Evolutionary conservation across 495 filamentous ascomycete genomes (phyloP).

Genomic region (Aspergillus cavernicola): DNA sequence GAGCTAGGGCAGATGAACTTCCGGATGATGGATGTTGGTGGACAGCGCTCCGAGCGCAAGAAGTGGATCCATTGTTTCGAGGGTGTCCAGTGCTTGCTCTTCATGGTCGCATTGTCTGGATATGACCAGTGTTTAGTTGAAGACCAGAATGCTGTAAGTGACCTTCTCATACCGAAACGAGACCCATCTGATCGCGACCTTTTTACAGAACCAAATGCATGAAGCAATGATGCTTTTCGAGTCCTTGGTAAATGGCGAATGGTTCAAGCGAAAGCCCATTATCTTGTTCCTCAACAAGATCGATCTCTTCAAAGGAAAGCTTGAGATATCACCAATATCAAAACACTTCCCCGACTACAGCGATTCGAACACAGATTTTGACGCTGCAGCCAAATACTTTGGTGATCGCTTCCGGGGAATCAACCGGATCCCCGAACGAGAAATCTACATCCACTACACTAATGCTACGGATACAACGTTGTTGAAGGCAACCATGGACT

Average conservation of each 20-base stretch:
- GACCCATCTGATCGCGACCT: slow-evolving; percentile 1
- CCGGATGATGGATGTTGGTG: slow-evolving; percentile 98
- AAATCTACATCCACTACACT: slow-evolving; percentile 91
- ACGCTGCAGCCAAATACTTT: slow-evolving; percentile 75
- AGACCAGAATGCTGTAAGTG: slow-evolving; percentile 90
- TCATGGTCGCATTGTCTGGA: slow-evolving; percentile 92
- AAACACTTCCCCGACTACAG: slow-evolving; percentile 93
- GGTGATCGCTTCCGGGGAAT: slow-evolving; percentile 84
- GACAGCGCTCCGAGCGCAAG: slow-evolving; percentile 95
- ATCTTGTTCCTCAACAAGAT: slow-evolving; percentile 99
- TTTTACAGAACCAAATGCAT: slow-evolving; percentile 93
- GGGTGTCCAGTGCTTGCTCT: slow-evolving; percentile 88
- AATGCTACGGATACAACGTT: slow-evolving; percentile 95
- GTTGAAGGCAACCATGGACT: slow-evolving; percentile 94
- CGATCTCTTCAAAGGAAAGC: slow-evolving; percentile 92
- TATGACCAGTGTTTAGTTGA: slow-evolving; percentile 97
- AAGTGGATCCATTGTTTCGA: slow-evolving; percentile 99
- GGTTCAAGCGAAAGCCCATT: slow-evolving; percentile 94
- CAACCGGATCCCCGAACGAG: slow-evolving; percentile 78
- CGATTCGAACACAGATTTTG: slow-evolving; percentile 51
- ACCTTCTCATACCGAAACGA: background rate
- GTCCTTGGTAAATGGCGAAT: slow-evolving; percentile 93
- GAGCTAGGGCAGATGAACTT: slow-evolving; percentile 93
- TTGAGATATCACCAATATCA: slow-evolving; percentile 72
- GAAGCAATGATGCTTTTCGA: slow-evolving; percentile 98